Conservation (phyloP, 305 asterid genomes). For the Fraxinus greggii region DNA sequence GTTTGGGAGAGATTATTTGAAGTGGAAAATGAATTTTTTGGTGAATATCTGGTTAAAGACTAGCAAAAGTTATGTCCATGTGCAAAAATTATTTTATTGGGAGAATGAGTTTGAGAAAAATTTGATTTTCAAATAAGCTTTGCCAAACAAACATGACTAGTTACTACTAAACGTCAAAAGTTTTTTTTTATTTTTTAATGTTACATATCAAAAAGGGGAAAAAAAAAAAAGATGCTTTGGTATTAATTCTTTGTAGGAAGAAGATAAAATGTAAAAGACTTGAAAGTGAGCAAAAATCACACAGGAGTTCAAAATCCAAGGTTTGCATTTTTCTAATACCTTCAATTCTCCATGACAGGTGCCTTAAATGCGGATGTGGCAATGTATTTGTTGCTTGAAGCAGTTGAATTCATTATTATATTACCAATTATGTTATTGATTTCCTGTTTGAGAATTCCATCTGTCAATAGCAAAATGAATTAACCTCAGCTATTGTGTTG, state of each 20-base stretch:
- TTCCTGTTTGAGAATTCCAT: neutral
- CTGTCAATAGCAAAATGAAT: neutral
- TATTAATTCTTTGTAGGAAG: conserved; percentile 38
- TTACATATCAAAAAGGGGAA: neutral
- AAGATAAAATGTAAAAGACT: conserved; percentile 39
- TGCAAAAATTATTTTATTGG: too few species aligned
- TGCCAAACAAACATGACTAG: neutral
- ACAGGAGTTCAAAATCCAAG: conserved; percentile 35
- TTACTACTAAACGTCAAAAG: neutral
- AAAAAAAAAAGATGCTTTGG: neutral
- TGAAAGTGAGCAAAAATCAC: conserved; percentile 25
- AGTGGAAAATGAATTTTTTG: too few species aligned
- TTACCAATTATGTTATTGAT: neutral
- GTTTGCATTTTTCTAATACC: neutral
- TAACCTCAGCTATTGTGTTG: conserved; percentile 14
- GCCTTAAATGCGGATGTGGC: neutral
- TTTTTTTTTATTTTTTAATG: conserved; percentile 3
- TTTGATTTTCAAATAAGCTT: too few species aligned
- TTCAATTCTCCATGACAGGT: neutral
- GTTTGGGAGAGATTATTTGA: neutral
- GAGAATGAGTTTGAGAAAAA: too few species aligned
- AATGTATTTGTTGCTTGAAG: neutral
- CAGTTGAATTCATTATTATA: neutral
- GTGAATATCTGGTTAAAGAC: too few species aligned
- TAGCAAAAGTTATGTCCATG: too few species aligned